Evolutionary conservation across 169 alveolate genomes (phyloP), one percentile per base, ranked within the genome.

Genomic region (Plasmodium gonderi): DNA sequence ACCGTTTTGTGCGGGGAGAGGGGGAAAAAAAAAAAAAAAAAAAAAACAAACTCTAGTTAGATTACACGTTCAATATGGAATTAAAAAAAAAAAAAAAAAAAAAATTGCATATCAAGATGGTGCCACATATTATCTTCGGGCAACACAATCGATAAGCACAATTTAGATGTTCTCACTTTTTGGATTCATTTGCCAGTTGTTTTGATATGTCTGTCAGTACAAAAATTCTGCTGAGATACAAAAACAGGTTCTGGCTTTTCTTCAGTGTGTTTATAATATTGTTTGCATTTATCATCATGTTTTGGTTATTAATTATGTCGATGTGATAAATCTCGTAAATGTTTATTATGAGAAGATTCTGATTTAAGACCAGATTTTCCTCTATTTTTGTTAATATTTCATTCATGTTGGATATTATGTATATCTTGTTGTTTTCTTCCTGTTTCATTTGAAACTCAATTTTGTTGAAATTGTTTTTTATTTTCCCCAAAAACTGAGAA

Each of bases 381-480:
- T 87, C 93, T 20, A 87, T 87, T 60, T 75, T 75, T 23, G 93
- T 54, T 54, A 87, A 38, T 36, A 87, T 87, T 87, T 87, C 93
- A 64, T 75, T 87, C 79, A 87, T 54, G 68, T 87, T 87, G 49
- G 93, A 87, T 40, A 87, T 87, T 23, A 87, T 87, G 44, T 17
- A 75, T 60, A 75, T 87, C 29, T 87, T 87, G 67, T 87, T 87
- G 11, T 87, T 87, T 33, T 87, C 93, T 31, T 87, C 93, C 8
- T 87, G 93, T 67, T 87, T 87, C 87, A 87, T 75, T 51, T 87
- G 89, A 40, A 87, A 87, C 79, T 75, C 87, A n/a, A 87, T 87
- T 44, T 75, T 87, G 79, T 44, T 87, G 45, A 87, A 87, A 44
- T 87, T 87, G 81, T 87, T 87, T 75, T 87, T 87, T 74, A 87